phyloP scores from a whole-genome alignment of 257 asterid genomes.

The Thymus quinquecostatus region DNA sequence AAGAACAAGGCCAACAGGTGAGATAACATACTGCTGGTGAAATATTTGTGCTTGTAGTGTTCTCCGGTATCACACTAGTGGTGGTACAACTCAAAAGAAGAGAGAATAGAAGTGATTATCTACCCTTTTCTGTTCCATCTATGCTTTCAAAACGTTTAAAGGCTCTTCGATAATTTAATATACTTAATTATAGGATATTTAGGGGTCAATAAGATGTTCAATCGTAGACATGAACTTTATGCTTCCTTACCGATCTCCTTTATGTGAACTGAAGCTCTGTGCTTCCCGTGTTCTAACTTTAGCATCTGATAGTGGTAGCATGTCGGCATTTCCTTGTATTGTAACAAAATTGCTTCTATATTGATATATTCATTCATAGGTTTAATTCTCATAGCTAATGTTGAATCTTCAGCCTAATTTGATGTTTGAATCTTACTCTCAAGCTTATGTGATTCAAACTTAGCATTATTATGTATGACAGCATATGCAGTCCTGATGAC shows the following conservation, averaged over 20 bases:
- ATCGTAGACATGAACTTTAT: conserved; percentile 1
- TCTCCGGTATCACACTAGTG: background rate
- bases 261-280: no score
- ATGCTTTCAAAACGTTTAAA: no score
- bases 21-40: conserved; percentile 37
- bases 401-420: background rate
- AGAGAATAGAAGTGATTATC: background rate
- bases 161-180: no score
- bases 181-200: background rate
- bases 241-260: background rate
- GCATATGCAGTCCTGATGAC: conserved; percentile 3
- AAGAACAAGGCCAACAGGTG: conserved; percentile 60
- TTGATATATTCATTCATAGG: background rate
- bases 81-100: conserved; percentile 7
- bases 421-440: background rate
- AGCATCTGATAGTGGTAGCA: conserved; percentile 13
- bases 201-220: conserved; percentile 3
- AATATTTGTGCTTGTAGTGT: conserved; percentile 26
- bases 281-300: background rate
- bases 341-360: conserved; percentile 6
- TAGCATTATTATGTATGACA: background rate
- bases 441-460: conserved; percentile 3
- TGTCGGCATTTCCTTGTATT: background rate
- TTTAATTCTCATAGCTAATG: conserved; percentile 7
- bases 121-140: no score